These are phyloP conservation scores for Trichothecium roseum DNA, from an alignment of 2,329 filamentous ascomycete species.

Conservation along the genomic window DNA sequence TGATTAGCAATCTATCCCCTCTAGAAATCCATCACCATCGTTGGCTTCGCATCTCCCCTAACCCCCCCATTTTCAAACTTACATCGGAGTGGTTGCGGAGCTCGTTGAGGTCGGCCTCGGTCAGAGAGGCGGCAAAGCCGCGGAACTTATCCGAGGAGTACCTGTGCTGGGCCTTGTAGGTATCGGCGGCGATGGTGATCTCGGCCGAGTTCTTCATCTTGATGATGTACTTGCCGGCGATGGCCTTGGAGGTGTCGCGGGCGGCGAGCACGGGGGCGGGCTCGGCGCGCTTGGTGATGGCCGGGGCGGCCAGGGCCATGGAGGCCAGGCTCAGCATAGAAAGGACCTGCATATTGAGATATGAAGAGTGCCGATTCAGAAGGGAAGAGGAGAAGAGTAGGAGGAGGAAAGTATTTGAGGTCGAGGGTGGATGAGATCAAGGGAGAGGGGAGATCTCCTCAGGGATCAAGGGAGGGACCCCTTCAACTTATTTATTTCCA, in stretches of 20 bases:
- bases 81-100: constrained; percentile 59
- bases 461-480: too few species aligned
- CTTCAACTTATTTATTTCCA: too few species aligned
- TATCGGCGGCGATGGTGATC: not conserved
- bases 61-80: too few species aligned
- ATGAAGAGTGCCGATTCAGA: too few species aligned
- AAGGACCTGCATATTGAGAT: constrained; percentile 4
- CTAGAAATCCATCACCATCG: too few species aligned
- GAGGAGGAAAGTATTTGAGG: too few species aligned
- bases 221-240: constrained; percentile 2
- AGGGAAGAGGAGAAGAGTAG: too few species aligned
- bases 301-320: constrained; percentile 2
- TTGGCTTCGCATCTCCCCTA: too few species aligned
- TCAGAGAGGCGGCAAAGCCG: constrained; percentile 10
- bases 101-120: constrained; percentile 7
- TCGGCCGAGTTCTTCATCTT: constrained; percentile 3
- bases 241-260: not conserved
- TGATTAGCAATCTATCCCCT: not conserved
- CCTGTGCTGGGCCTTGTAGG: constrained; percentile 1
- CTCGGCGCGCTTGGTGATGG: not conserved
- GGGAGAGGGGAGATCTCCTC: too few species aligned
- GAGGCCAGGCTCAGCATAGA: constrained; percentile 3
- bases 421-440: too few species aligned
- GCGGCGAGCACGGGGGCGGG: not conserved
- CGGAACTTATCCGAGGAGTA: constrained; percentile 1